phyloP scores from a whole-genome alignment of 495 filamentous ascomycete species.

The Podospora conica region DNA sequence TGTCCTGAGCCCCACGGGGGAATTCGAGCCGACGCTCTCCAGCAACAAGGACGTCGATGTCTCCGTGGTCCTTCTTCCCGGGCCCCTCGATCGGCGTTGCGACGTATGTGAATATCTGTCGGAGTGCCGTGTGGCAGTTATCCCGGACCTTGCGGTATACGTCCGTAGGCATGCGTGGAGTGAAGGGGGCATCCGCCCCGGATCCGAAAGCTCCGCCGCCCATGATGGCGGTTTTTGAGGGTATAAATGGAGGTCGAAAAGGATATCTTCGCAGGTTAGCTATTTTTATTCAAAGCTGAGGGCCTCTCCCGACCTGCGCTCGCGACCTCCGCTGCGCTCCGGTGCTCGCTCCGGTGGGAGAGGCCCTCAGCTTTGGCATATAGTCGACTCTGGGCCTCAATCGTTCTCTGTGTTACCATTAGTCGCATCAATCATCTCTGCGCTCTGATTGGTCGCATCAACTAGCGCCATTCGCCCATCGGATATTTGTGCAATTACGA shows the following conservation, averaged over 20 bases:
- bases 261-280: neutral
- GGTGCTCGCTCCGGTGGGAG: too few species aligned
- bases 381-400: too few species aligned
- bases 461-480: too few species aligned
- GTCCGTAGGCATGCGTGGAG: constrained; percentile 50
- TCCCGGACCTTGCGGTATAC: constrained; percentile 42
- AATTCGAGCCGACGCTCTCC: constrained; percentile 26
- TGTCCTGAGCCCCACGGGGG: constrained; percentile 5
- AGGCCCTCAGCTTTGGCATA: too few species aligned
- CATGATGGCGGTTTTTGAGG: constrained; percentile 31
- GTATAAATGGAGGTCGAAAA: neutral
- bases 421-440: too few species aligned
- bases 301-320: too few species aligned
- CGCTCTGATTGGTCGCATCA: too few species aligned
- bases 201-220: constrained; percentile 52
- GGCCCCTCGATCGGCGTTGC: constrained; percentile 50
- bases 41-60: constrained; percentile 55
- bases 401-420: too few species aligned
- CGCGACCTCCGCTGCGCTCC: too few species aligned
- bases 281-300: too few species aligned
- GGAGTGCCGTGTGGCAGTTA: constrained; percentile 36
- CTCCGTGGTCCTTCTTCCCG: constrained; percentile 50
- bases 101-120: constrained; percentile 40
- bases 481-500: too few species aligned
- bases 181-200: constrained; percentile 37